Base-by-base conservation (phyloP, 768 basidiomycete genomes). In the Suillus decipiens region DNA sequence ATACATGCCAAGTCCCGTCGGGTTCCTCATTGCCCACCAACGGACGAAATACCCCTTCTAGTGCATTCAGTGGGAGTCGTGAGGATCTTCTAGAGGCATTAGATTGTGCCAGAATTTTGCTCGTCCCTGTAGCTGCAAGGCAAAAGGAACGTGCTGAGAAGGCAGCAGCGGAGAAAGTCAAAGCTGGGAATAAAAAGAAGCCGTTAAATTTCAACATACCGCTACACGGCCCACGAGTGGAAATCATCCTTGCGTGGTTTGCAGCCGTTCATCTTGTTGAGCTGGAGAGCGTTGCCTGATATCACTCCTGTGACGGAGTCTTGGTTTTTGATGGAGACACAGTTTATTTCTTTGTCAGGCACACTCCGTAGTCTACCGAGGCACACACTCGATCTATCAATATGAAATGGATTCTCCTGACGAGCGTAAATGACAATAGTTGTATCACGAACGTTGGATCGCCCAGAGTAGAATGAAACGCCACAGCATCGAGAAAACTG, bases 201-300 rank as follows among this genome's bases (percentile, higher is more conserved):
- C 78, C 84, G 42, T 68, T 85, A 65, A 82, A 86, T 58, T 90
- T 93, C 73, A 91, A 87, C 70, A 92, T 95, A 62, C 90, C 92
- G 11, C 76, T 95, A 66, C 91, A 93, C 74, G 93, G 93, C 0
- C 92, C 93, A 41, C 83, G 92, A 7, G 93, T 95, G 53, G 93
- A 95, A 75, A 81, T 95, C 61, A 81, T 93, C 61, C 81, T 95
- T 61, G 93, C 93, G 48, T 95, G 92, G 92, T 77, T 95, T 61
- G 92, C 82, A 31, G 92, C 90, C 19, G 89, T 93, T 61, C 88
- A 91, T 78, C 74, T 95, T 41, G 86, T 85, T 4, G 90, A 92
- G 69, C 72, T 94, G 68, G 92, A 93, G 47, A 66, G 64, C 43
- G 66, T 69, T 59, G 75, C 66, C 17, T 76, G 68, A 70, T 14